Conservation (phyloP, 2,329 filamentous ascomycete species). For the Eurotiales sp. region DNA sequence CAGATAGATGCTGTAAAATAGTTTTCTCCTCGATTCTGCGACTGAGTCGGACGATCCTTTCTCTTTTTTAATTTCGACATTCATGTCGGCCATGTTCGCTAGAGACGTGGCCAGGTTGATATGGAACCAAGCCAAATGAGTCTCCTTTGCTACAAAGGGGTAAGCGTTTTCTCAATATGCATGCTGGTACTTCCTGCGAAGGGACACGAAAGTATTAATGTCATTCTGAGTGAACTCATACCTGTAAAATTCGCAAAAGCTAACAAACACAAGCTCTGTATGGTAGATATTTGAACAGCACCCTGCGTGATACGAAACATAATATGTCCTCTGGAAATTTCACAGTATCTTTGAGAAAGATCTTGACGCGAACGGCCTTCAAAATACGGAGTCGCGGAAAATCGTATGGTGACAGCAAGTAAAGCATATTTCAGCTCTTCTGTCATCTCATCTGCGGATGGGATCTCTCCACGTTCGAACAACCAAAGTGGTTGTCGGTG, state of each 20-base stretch:
- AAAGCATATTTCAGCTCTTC: conserved; percentile 20
- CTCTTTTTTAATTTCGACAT: conserved; percentile 1
- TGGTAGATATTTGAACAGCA: conserved; percentile 18
- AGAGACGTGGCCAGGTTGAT: conserved; percentile 14
- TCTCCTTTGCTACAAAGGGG: conserved; percentile 8
- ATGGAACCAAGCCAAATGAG: conserved; percentile 14
- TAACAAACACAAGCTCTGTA: conserved; percentile 23
- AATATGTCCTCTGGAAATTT: conserved; percentile 18
- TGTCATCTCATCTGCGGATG: conserved; percentile 6
- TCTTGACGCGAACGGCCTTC: conserved; percentile 9
- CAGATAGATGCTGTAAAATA: conserved; percentile 19
- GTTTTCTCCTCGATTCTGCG: conserved; percentile 11
- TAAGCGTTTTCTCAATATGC: background rate
- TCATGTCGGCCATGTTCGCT: conserved; percentile 9
- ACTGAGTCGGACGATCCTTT: background rate
- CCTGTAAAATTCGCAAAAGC: conserved; percentile 21
- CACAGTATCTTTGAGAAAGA: conserved; percentile 15
- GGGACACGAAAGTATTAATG: too few species aligned
- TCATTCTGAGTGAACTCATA: background rate
- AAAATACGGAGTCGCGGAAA: conserved; percentile 18
- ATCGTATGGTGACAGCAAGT: conserved; percentile 18
- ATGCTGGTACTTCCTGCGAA: too few species aligned
- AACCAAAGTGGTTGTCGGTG: conserved; percentile 24
- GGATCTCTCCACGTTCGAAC: conserved; percentile 20
- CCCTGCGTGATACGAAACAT: conserved; percentile 21